Evolutionary conservation across 345 rosid species (phyloP).

Genomic region (Acer negundo): DNA sequence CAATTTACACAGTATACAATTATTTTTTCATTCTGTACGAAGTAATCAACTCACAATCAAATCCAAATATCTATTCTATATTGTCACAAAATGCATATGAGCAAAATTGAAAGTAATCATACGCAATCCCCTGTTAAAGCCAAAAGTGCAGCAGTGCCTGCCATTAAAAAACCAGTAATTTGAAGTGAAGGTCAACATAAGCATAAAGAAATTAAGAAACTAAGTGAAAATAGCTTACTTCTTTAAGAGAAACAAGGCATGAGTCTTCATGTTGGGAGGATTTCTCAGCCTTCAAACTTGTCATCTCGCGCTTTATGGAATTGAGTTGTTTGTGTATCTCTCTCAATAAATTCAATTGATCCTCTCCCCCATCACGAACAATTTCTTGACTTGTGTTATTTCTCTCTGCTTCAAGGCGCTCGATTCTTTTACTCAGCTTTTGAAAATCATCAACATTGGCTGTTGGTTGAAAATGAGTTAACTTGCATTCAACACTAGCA

Average conservation of each 20-base stretch:
- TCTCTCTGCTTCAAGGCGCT: slow-evolving; percentile 50
- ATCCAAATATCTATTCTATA: slow-evolving; percentile 7
- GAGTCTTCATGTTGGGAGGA: slow-evolving; percentile 30
- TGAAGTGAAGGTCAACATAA: slow-evolving; percentile 5
- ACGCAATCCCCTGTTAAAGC: slow-evolving; percentile 41
- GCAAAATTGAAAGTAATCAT: background rate
- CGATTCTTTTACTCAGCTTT: slow-evolving; percentile 41
- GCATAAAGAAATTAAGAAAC: background rate
- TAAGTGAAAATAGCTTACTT: slow-evolving; percentile 20
- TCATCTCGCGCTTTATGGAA: slow-evolving; percentile 57
- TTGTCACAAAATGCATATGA: background rate
- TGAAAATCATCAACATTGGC: slow-evolving; percentile 24
- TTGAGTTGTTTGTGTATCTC: slow-evolving; percentile 68
- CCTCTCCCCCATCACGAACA: slow-evolving; percentile 44
- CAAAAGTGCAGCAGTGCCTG: slow-evolving; percentile 91
- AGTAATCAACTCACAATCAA: background rate
- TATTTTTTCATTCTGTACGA: background rate
- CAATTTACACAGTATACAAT: too few species aligned
- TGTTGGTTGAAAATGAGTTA: slow-evolving; percentile 14
- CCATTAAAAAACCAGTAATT: slow-evolving; percentile 23
- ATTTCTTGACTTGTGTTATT: slow-evolving; percentile 35
- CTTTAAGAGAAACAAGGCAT: slow-evolving; percentile 29
- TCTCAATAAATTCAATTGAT: slow-evolving; percentile 48
- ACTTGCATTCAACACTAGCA: slow-evolving; percentile 6
- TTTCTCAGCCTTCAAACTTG: slow-evolving; percentile 42